These are phyloP conservation scores for Helicocarpus griseus DNA, from an alignment of 2,329 filamentous ascomycete species.

Conservation along the genomic window DNA sequence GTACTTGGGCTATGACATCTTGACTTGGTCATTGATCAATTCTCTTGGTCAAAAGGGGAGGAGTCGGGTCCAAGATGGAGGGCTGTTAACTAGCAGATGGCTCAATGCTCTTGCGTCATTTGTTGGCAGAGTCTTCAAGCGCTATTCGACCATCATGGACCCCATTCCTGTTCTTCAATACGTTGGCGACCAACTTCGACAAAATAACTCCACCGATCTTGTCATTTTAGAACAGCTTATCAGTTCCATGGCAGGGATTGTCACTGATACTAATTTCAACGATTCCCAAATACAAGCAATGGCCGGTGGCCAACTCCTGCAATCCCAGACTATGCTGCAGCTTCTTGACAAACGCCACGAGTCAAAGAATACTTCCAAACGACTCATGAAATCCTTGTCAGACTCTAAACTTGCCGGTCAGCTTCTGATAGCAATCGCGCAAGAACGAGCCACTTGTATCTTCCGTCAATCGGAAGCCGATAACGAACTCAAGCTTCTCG, in stretches of 20 bases:
- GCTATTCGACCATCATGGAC: conserved; percentile 68
- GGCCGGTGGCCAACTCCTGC: conserved; percentile 72
- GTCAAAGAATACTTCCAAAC: conserved; percentile 62
- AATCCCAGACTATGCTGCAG: conserved; percentile 68
- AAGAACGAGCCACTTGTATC: conserved; percentile 79
- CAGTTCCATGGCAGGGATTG: conserved; percentile 85
- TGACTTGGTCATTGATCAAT: conserved; percentile 86
- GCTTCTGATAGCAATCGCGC: conserved; percentile 79
- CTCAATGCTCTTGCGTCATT: conserved; percentile 83
- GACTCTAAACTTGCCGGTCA: conserved; percentile 70
- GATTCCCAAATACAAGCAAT: conserved; percentile 80
- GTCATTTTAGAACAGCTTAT: conserved; percentile 88
- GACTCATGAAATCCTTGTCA: conserved; percentile 69
- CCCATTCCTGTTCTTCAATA: conserved; percentile 81
- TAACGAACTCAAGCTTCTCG: conserved; percentile 79
- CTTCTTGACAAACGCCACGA: conserved; percentile 75
- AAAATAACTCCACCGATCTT: conserved; percentile 78
- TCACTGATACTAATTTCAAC: conserved; percentile 76
- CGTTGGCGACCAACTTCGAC: conserved; percentile 71
- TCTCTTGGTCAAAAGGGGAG: conserved; percentile 50
- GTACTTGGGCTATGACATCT: conserved; percentile 79
- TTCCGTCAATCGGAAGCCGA: conserved; percentile 57
- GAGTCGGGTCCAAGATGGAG: conserved; percentile 52
- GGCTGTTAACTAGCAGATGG: conserved; percentile 80
- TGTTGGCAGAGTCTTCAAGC: conserved; percentile 78